phyloP scores from a whole-genome alignment of 164 flowering plant species.

The Akebia trifoliata region DNA sequence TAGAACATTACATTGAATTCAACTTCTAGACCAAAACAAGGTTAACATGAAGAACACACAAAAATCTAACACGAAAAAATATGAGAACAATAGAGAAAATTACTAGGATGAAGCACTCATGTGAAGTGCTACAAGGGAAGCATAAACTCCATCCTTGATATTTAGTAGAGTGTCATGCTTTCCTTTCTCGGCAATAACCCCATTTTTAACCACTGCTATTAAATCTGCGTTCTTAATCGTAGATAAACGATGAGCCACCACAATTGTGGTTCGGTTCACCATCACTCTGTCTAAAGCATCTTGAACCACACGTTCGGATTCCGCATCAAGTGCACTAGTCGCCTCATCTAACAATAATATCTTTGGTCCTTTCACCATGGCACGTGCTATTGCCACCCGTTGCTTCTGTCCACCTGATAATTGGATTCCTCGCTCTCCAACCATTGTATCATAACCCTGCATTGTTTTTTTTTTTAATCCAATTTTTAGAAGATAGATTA shows the following conservation, averaged over 20 bases:
- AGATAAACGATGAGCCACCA: constrained; percentile 74
- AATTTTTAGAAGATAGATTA: neutral
- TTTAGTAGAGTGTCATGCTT: constrained; percentile 49
- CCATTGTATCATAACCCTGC: constrained; percentile 66
- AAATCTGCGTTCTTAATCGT: no score
- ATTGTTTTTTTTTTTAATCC: neutral
- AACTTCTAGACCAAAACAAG: no score
- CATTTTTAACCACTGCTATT: no score
- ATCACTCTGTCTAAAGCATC: no score
- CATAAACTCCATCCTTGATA: constrained; percentile 49
- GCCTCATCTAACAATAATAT: constrained; percentile 40
- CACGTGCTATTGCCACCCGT: constrained; percentile 80
- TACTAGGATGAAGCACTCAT: constrained; percentile 13
- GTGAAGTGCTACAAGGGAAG: constrained; percentile 63
- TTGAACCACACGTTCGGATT: constrained; percentile 66
- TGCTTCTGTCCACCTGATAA: no score
- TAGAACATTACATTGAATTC: no score
- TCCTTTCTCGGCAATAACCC: constrained; percentile 75
- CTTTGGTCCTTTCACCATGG: constrained; percentile 61
- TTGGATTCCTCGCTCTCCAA: constrained; percentile 76
- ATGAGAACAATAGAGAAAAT: no score
- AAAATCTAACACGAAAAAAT: no score
- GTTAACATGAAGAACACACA: no score
- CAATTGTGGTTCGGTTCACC: constrained; percentile 62
- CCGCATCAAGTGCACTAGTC: constrained; percentile 67